A percentile compares a stretch with the other conserved stretches of the same genome.
Conservation (phyloP, 1,139 yeast species). For the Geotrichum klebahnii region DNA sequence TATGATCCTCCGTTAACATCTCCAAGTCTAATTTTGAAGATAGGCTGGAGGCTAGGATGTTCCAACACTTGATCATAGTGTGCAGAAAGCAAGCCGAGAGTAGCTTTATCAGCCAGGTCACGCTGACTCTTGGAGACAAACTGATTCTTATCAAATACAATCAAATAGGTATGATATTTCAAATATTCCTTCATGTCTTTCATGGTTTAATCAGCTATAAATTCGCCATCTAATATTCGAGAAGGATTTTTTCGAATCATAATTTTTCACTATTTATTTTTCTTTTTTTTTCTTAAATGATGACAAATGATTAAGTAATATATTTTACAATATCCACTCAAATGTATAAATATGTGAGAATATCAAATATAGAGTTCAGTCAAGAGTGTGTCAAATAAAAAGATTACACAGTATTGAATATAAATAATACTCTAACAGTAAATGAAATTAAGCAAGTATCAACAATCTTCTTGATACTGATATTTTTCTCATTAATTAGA, state of each 20-base stretch:
- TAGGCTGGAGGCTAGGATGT: slow-evolving; percentile 7
- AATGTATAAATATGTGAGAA: too few relatives aligned
- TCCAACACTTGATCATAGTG: slow-evolving; percentile 13
- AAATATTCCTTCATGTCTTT: slow-evolving; percentile 5
- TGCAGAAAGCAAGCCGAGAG: slow-evolving; percentile 12
- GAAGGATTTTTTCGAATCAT: not conserved
- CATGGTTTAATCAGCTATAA: slow-evolving; percentile 1
- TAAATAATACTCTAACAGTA: too few relatives aligned
- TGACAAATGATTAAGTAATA: not conserved
- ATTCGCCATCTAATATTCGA: too few relatives aligned
- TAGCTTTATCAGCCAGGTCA: slow-evolving; percentile 1
- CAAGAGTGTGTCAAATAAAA: too few relatives aligned
- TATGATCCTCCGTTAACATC: slow-evolving; percentile 5
- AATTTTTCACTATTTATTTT: not conserved
- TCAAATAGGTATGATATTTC: slow-evolving; percentile 15
- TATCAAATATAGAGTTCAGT: too few relatives aligned
- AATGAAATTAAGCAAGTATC: too few relatives aligned
- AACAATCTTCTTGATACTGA: too few relatives aligned
- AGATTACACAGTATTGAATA: too few relatives aligned
- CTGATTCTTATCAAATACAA: slow-evolving; percentile 17
- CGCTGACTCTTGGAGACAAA: not conserved
- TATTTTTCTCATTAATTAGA: too few relatives aligned
- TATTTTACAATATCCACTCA: too few relatives aligned
- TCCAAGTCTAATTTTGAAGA: slow-evolving; percentile 11
- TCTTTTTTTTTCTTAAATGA: not conserved